phyloP scores from a whole-genome alignment of 2,329 filamentous ascomycete species.

The Curvularia lunata region DNA sequence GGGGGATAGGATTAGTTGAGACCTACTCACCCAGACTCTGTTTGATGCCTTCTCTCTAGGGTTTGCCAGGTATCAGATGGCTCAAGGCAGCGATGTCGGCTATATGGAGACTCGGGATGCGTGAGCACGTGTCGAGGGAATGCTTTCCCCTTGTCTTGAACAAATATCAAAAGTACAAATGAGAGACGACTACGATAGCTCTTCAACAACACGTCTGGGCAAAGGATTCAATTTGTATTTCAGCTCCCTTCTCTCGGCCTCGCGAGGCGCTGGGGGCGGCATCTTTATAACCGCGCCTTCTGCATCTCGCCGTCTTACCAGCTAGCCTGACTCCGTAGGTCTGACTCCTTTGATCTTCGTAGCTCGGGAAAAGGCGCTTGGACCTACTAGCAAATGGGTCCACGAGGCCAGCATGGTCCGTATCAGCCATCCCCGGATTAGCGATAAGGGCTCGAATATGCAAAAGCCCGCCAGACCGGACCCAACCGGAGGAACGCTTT shows the following conservation, averaged over 20 bases:
- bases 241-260: neutral
- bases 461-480: constrained; percentile 1
- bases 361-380: neutral
- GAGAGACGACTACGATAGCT: neutral
- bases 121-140: neutral
- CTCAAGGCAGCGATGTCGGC: neutral
- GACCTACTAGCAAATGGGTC: neutral
- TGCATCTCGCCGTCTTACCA: constrained; percentile 1
- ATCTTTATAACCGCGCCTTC: neutral
- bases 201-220: neutral
- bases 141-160: neutral
- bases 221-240: neutral
- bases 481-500: constrained; percentile 3
- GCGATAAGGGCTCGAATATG: constrained; percentile 2
- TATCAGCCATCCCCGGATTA: constrained; percentile 6
- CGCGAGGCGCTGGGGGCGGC: neutral
- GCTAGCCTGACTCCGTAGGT: constrained; percentile 1
- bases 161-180: neutral
- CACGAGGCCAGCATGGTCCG: neutral
- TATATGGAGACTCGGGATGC: neutral
- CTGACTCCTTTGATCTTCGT: constrained; percentile 1
- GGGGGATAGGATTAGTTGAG: neutral
- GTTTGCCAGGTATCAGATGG: neutral
- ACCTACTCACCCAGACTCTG: neutral
- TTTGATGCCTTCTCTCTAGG: neutral